Evolutionary conservation across 345 rosid genomes (phyloP), one percentile per base, ranked within the genome.

Genomic region (Ricinus communis): DNA sequence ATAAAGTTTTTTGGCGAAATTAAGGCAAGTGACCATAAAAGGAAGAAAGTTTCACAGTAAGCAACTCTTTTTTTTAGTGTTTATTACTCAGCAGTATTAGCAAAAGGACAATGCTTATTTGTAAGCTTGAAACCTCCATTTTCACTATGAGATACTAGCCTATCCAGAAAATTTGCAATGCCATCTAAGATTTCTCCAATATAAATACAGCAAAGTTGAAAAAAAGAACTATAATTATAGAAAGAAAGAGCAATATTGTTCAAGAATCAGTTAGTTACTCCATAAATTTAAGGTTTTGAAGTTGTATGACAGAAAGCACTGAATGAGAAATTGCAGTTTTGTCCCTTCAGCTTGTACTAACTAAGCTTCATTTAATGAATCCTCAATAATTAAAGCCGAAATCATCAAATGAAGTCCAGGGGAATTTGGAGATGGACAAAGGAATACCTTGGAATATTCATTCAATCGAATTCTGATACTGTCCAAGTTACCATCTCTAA

Each of bases 401-500:
- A 47, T 64, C 56, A 85, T 49, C 72, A 40, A 30, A 74, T 66
- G 53, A 54, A 25, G 47, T 30, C 50, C 46, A 68, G 71, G 71
- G 59, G 5, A 56, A 57, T 12, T 58, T 50, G 68, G 66, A 46
- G 70, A 71, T 8, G 53, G 67, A 25, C 16, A 65, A 62, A 31
- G 51, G 59, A 21, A 75, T 72, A 92, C 97, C 93, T 86, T 76
- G 36, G 91, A 69, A 79, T 85, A 83, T 78, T 85, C 79, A 7
- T 92, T 75, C 80, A 92, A 61, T 53, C 96, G 89, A 79, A 86
- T 58, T 56, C 79, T 80, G 68, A 84, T 81, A 80, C 75, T 77
- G 62, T 73, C 54, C 51, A 80, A 82, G 71, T 79, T 77, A 59
- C 71, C 77, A 76, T 79, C 83, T 56, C 57, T 83, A 50, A 85